These are phyloP conservation scores for Physcomitrellopsis africana DNA, from an alignment of 225 moss, liverwort and hornwort genomes.

Conservation along the genomic window DNA sequence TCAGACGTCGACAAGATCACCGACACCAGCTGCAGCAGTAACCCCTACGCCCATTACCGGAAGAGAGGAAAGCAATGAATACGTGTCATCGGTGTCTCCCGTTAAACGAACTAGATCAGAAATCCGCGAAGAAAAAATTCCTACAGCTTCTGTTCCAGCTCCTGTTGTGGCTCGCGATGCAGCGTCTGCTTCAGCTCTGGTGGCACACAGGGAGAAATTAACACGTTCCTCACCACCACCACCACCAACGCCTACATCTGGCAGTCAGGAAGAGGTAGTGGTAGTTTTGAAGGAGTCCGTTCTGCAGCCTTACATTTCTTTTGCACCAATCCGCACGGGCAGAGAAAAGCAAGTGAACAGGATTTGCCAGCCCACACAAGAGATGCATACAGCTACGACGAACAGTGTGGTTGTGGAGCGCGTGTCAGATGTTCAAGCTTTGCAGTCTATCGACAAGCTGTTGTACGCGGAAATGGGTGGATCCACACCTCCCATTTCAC, in stretches of 20 bases:
- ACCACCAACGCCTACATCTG: constrained; percentile 40
- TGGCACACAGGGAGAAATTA: constrained; percentile 39
- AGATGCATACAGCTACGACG: constrained; percentile 25
- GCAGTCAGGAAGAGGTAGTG: constrained; percentile 40
- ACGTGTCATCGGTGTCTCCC: constrained; percentile 22
- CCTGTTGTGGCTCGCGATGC: constrained; percentile 6
- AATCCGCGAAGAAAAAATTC: constrained; percentile 27
- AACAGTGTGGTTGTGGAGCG: constrained; percentile 38
- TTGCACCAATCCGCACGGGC: constrained; percentile 56
- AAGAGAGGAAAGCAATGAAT: constrained; percentile 21
- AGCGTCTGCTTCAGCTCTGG: constrained; percentile 20
- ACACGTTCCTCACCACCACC: constrained; percentile 32
- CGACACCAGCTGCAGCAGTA: constrained; percentile 20
- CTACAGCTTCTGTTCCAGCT: not conserved
- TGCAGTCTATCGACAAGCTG: constrained; percentile 54
- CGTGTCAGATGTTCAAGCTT: constrained; percentile 45
- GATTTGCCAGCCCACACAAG: constrained; percentile 32
- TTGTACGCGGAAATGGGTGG: constrained; percentile 36
- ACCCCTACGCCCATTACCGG: constrained; percentile 19
- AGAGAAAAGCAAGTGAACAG: constrained; percentile 42
- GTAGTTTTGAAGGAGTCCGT: constrained; percentile 45
- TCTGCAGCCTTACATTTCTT: constrained; percentile 40
- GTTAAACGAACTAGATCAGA: constrained; percentile 39
- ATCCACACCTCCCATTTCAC: constrained; percentile 11
- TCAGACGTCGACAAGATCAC: constrained; percentile 23